Base-by-base conservation (phyloP, 108 stramenopile species). In the Nitzschia inconspicua region DNA sequence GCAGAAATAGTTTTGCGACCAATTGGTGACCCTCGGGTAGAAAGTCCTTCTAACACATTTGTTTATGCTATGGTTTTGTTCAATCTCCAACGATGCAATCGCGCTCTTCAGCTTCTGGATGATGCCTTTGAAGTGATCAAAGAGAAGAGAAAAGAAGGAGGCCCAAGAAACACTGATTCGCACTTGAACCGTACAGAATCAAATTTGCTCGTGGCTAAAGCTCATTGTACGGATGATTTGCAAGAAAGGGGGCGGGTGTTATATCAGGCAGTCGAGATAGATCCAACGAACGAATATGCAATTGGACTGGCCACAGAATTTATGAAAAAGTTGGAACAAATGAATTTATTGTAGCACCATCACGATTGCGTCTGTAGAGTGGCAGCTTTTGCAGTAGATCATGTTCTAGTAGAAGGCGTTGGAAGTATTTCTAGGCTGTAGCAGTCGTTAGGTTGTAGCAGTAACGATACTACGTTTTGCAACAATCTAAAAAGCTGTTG, bases 11-110 rank as follows among this genome's bases (percentile, higher is more conserved):
- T 80, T 3, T 34, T 80, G 63, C 66, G 71, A 14, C 71, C 70
- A 10, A 76, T 80, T 52, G 75, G 70, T 9, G 54, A 66, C 57
- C 54, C 79, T 30, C 66, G 67, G 5, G 71, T 69, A 0, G 70
- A 76, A 14, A 71, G 74, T 8, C 79, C 74, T 1, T 59, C 62
- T n/a, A 80, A 70, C 4, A 76, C 79, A 1, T 80, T 80, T 55
- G 75, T 80, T 6, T 80, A 80, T 44, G 63, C 70, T n/a, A 80
- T 80, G 79, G 75, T 72, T 26, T 40, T 80, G 13, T 75, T 65
- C 61, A 80, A 80, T 62, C 27, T 80, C 22, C 44, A 57, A 1
- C 69, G 40, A 20, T 75, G 74, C 44, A 59, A 76, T 11, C 43
- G 53, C 2, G 74, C 79, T 14, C 40, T 61, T 30, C 34, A 20